Conservation (phyloP, 768 basidiomycete species). For the Agrocybe praecox region DNA sequence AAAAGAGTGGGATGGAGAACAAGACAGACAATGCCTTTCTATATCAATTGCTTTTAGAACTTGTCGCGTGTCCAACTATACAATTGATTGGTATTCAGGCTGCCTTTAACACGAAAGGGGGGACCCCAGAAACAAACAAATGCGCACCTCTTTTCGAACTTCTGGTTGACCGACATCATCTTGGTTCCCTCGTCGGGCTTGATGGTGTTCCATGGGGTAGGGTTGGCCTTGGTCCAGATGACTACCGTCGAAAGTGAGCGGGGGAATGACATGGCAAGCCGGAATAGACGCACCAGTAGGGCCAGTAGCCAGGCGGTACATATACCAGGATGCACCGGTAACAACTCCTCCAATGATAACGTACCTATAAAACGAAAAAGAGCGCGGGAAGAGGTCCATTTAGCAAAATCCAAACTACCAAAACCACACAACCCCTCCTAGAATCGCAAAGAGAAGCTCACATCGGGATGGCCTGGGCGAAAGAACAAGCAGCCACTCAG, state of each 20-base stretch:
- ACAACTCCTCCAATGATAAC: conserved; percentile 53
- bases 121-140: not conserved
- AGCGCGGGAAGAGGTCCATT: not conserved
- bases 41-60: conserved; percentile 44
- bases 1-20: not conserved
- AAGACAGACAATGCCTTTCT: not conserved
- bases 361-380: conserved; percentile 35
- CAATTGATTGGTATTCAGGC: not conserved
- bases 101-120: not conserved
- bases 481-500: conserved; percentile 2
- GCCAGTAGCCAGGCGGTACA: conserved; percentile 64
- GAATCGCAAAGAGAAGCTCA: conserved; percentile 29
- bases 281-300: conserved; percentile 45
- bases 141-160: conserved; percentile 71
- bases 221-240: conserved; percentile 69
- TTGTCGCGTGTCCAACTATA: conserved; percentile 76
- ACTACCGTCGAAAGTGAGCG: conserved; percentile 30
- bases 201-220: conserved; percentile 87
- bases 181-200: conserved; percentile 77
- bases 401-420: not conserved
- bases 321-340: conserved; percentile 68
- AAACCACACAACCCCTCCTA: not conserved
- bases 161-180: conserved; percentile 67
- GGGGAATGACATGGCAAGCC: conserved; percentile 1
- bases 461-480: conserved; percentile 62